Evolutionary conservation across 1,284 basidiomycete genomes (phyloP).

Genomic region (Ganoderma sinense): DNA sequence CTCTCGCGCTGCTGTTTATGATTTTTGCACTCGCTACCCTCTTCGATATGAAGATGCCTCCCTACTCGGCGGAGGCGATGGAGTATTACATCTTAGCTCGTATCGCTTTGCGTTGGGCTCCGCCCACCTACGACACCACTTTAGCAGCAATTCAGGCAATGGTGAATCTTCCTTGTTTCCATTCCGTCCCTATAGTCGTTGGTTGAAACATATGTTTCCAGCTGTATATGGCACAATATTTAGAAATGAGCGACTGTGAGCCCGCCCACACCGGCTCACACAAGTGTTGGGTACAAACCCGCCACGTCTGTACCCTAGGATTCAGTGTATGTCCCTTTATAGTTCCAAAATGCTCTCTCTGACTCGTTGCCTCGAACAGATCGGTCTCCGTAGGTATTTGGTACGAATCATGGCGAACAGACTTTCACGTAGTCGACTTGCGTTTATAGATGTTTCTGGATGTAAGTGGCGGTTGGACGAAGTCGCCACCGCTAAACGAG

Average conservation of each 20-base stretch:
- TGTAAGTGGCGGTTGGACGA: conserved; percentile 63
- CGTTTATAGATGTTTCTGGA: conserved; percentile 61
- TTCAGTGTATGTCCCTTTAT: conserved; percentile 52
- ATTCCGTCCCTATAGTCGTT: too few relatives aligned
- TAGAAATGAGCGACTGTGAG: conserved; percentile 62
- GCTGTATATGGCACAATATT: conserved; percentile 64
- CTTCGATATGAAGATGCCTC: conserved; percentile 52
- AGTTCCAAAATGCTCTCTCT: not conserved
- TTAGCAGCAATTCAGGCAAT: conserved; percentile 58
- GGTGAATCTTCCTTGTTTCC: conserved; percentile 45
- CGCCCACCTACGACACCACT: conserved; percentile 56
- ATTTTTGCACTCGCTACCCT: conserved; percentile 51
- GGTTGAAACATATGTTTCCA: conserved; percentile 31
- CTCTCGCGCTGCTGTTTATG: conserved; percentile 61
- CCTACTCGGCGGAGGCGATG: conserved; percentile 57
- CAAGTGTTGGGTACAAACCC: conserved; percentile 61
- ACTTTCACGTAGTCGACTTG: not conserved
- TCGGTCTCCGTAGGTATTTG: conserved; percentile 64
- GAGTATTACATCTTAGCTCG: conserved; percentile 67
- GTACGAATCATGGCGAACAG: too few relatives aligned
- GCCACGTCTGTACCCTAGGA: conserved; percentile 60
- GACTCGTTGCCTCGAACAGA: conserved; percentile 45
- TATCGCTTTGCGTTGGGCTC: conserved; percentile 54
- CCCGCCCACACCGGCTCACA: conserved; percentile 50
- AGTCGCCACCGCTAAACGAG: conserved; percentile 53